Evolutionary conservation across 2,329 filamentous ascomycete genomes (phyloP).

Genomic region (Seiridium cupressi): DNA sequence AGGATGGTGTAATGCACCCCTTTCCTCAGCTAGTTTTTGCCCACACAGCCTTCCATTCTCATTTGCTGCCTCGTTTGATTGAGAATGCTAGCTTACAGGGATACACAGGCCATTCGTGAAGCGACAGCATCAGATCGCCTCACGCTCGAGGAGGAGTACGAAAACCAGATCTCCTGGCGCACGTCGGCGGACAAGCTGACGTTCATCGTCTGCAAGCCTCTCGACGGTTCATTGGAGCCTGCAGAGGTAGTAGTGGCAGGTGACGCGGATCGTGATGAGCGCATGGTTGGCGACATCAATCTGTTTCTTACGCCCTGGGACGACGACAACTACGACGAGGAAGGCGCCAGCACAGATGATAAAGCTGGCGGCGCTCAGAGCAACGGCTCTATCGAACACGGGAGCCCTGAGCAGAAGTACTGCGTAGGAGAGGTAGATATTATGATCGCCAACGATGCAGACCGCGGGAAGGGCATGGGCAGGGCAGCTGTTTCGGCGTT

Average conservation of each 20-base stretch:
- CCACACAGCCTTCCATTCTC: too few species aligned
- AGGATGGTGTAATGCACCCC: slow-evolving; percentile 58
- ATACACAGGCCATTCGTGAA: slow-evolving; percentile 66
- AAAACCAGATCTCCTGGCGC: slow-evolving; percentile 89
- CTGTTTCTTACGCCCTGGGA: slow-evolving; percentile 70
- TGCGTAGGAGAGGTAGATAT: slow-evolving; percentile 28
- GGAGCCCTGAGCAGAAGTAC: slow-evolving; percentile 25
- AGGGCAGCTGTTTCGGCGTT: slow-evolving; percentile 60
- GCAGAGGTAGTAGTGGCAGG: slow-evolving; percentile 29
- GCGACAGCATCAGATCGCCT: slow-evolving; percentile 87
- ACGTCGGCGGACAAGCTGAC: slow-evolving; percentile 82
- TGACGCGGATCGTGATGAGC: slow-evolving; percentile 49
- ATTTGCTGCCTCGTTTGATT: too few species aligned
- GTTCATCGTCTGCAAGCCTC: slow-evolving; percentile 74
- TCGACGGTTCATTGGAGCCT: slow-evolving; percentile 5
- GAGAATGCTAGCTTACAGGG: background rate
- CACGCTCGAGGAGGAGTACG: slow-evolving; percentile 76
- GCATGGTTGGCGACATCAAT: slow-evolving; percentile 75
- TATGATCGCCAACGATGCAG: slow-evolving; percentile 25
- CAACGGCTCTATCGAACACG: slow-evolving; percentile 53
- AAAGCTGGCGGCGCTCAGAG: slow-evolving; percentile 45
- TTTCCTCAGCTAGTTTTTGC: background rate
- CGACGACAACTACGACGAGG: slow-evolving; percentile 37
- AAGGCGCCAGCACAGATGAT: slow-evolving; percentile 18
- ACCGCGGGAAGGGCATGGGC: slow-evolving; percentile 22